These are phyloP conservation scores for Paraconiothyrium sp. DNA, from an alignment of 2,329 filamentous ascomycete species.

Conservation along the genomic window DNA sequence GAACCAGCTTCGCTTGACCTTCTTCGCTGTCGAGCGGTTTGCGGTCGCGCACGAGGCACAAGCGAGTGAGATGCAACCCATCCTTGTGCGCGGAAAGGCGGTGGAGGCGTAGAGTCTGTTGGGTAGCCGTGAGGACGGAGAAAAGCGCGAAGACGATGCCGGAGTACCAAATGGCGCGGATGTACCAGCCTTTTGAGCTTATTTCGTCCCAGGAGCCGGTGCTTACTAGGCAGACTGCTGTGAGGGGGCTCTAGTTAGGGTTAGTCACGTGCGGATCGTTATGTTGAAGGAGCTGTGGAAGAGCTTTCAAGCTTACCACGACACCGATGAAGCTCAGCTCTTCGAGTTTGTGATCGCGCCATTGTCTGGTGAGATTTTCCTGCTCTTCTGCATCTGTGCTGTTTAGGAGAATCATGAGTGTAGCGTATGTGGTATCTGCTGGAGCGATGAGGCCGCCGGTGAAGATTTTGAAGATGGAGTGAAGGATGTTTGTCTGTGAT, in stretches of 20 bases:
- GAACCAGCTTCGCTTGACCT: slow-evolving; percentile 15
- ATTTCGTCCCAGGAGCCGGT: slow-evolving; percentile 20
- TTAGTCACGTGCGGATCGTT: not conserved
- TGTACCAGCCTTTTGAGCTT: slow-evolving; percentile 16
- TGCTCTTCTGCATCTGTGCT: slow-evolving; percentile 11
- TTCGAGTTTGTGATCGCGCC: slow-evolving; percentile 21
- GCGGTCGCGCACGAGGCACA: slow-evolving; percentile 20
- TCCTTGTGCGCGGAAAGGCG: slow-evolving; percentile 16
- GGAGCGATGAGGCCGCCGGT: slow-evolving; percentile 17
- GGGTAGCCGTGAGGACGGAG: slow-evolving; percentile 19
- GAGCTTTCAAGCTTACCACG: slow-evolving; percentile 4
- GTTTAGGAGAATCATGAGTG: slow-evolving; percentile 20
- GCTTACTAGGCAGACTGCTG: slow-evolving; percentile 17
- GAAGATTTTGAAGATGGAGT: slow-evolving; percentile 19
- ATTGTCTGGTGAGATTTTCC: slow-evolving; percentile 15
- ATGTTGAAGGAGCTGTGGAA: not conserved
- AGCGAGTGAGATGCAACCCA: slow-evolving; percentile 14
- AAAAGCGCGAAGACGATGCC: slow-evolving; percentile 21
- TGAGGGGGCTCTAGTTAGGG: slow-evolving; percentile 16
- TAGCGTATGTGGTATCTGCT: slow-evolving; percentile 19
- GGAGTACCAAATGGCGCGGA: slow-evolving; percentile 18
- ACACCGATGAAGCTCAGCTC: slow-evolving; percentile 21
- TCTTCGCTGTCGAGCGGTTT: slow-evolving; percentile 18
- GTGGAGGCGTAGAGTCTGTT: slow-evolving; percentile 18
- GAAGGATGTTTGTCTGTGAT: slow-evolving; percentile 10